These are phyloP conservation scores for Escallonia herrerae DNA, from an alignment of 129 eudicot species.

Conservation along the genomic window DNA sequence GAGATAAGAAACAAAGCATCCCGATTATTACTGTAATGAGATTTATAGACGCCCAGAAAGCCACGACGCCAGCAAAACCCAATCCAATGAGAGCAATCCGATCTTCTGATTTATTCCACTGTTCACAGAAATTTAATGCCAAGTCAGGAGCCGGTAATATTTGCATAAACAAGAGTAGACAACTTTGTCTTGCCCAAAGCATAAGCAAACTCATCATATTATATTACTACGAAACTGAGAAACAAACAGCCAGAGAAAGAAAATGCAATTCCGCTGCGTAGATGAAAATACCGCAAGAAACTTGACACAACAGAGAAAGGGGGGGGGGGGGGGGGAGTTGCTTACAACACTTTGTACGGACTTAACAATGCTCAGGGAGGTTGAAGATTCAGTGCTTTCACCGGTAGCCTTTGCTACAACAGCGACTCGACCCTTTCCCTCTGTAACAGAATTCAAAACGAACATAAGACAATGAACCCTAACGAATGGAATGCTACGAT, in stretches of 20 bases:
- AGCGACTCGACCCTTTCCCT: conserved; percentile 37
- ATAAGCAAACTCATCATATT: not conserved
- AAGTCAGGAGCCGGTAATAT: not conserved
- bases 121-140: conserved; percentile 8
- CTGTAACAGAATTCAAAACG: conserved; percentile 19
- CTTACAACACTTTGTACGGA: conserved; percentile 79
- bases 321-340: conserved; percentile 3
- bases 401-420: conserved; percentile 54
- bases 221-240: not conserved
- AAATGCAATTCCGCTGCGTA: not conserved
- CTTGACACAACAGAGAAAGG: not conserved
- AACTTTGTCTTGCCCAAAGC: not conserved
- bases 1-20: not conserved
- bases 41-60: conserved; percentile 73
- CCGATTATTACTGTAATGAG: conserved; percentile 45
- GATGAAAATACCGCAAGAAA: not conserved
- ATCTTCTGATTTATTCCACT: conserved; percentile 96
- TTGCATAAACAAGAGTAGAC: not conserved
- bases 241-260: not conserved
- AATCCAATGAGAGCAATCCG: conserved; percentile 76
- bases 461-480: too few relatives aligned
- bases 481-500: too few relatives aligned
- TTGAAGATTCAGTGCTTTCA: conserved; percentile 73
- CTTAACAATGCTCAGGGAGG: conserved; percentile 55
- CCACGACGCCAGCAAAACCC: conserved; percentile 74